Evolutionary conservation across 1,139 yeast genomes (phyloP).

Genomic region (Debaryomyces fabryi): DNA sequence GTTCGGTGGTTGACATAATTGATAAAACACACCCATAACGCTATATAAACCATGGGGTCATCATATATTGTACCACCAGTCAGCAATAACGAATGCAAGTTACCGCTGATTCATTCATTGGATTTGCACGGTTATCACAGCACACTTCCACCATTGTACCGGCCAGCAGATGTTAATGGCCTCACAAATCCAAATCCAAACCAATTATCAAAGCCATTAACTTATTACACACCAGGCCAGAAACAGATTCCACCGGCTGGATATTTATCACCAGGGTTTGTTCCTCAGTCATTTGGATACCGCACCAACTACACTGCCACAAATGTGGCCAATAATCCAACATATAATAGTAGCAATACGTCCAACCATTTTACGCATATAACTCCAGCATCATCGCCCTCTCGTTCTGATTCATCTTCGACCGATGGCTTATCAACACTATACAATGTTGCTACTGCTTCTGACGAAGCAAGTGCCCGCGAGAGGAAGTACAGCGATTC

Average conservation of each 20-base stretch:
- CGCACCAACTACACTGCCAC: background rate
- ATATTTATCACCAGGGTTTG: background rate
- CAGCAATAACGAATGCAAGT: slow-evolving; percentile 14
- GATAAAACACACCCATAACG: background rate
- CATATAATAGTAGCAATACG: background rate
- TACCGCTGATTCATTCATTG: slow-evolving; percentile 36
- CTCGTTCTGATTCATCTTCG: background rate
- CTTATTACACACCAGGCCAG: background rate
- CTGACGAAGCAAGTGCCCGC: background rate
- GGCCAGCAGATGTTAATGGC: background rate
- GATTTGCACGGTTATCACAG: slow-evolving; percentile 19
- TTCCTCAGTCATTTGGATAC: background rate
- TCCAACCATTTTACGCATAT: background rate
- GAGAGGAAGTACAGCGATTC: slow-evolving; percentile 1
- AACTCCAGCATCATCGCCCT: background rate
- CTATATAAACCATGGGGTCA: slow-evolving; percentile 9
- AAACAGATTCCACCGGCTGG: background rate
- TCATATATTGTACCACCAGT: slow-evolving; percentile 10
- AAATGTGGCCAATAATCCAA: background rate
- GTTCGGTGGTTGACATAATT: background rate
- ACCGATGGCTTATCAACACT: slow-evolving; percentile 5
- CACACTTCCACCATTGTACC: background rate
- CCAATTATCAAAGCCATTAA: background rate
- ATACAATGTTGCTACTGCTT: slow-evolving; percentile 7
- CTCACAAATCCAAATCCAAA: background rate